Base-by-base conservation (phyloP, 2,329 filamentous ascomycete genomes). In the Diplodia mutila region DNA sequence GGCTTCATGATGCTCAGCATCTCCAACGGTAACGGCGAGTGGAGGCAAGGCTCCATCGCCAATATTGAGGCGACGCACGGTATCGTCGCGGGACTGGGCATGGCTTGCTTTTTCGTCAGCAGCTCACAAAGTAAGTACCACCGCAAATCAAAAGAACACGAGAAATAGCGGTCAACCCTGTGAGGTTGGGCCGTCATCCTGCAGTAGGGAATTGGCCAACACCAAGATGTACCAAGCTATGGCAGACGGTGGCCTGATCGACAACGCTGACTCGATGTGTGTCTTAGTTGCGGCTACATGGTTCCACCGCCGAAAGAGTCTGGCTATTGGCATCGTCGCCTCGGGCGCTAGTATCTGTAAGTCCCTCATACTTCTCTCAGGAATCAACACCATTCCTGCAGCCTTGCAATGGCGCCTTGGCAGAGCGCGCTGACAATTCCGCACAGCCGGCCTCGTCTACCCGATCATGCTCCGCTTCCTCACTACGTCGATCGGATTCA, bases 61-160 rank as follows among this genome's bases (percentile, higher is more conserved):
- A 71, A 79, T 7, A 82, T 83, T 27, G 83, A 81, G 81, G 72
- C 80, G 12, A 81, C 81, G 4, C 82, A 85, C 71, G 83, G 83
- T 4, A 71, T 85, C 48, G 72, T 84, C 46, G 78, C 78, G 29
- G 82, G 82, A 5, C 68, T 84, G 11, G 83, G 83, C 11, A 85
- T 85, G 83, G 78, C 81, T n/a, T 84, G 82, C 70, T 84, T 83
- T 73, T 85, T 85, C 70, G 83, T 85, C 4, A 80, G 80, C 27
- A 83, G 82, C 69, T 84, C 83, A 27, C 82, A 84, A 75, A 77
- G 82, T 84, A 78, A 67, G 79, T 73, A 16, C 32, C n/a, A 42
- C 46, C 23, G 4, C 49, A 25, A 65, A 53, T 51, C 59, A 63
- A 65, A 37, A 29, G 5, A 54, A 54, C 61, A 42, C 49, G 49